These are phyloP conservation scores for Striga asiatica DNA, from an alignment of 257 asterid genomes.

Conservation along the genomic window DNA sequence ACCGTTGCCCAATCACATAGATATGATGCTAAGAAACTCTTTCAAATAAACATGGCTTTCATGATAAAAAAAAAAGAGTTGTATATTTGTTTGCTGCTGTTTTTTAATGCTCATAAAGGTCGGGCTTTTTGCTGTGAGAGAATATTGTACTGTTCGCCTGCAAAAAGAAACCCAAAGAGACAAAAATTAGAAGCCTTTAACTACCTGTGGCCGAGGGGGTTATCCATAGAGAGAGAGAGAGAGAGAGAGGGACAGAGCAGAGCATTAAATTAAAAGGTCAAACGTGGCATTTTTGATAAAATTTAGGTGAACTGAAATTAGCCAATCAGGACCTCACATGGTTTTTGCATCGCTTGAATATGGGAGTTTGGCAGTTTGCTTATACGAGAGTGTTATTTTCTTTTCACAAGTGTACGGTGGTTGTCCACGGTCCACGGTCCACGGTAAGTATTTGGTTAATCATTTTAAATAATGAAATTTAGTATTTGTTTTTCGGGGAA, in stretches of 20 bases:
- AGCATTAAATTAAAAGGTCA: conserved; percentile 25
- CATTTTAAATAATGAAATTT: too few species aligned
- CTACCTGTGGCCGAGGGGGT: conserved; percentile 25
- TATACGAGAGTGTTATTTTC: conserved; percentile 25
- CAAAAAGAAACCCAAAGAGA: conserved; percentile 25
- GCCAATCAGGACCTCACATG: conserved; percentile 39
- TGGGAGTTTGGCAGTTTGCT: conserved; percentile 35
- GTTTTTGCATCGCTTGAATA: conserved; percentile 29
- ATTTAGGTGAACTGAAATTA: conserved; percentile 24
- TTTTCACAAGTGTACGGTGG: conserved; percentile 6
- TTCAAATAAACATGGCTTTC: conserved; percentile 8
- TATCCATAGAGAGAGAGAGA: conserved; percentile 22
- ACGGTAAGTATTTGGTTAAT: conserved; percentile 31
- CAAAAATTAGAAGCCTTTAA: conserved; percentile 23
- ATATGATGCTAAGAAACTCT: not conserved
- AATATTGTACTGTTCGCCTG: conserved; percentile 39
- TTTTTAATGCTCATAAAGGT: conserved; percentile 8
- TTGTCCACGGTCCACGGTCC: too few species aligned
- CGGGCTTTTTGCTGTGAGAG: conserved; percentile 13
- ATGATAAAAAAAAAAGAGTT: not conserved
- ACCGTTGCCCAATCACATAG: conserved; percentile 24
- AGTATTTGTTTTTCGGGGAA: too few species aligned
- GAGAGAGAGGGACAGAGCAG: too few species aligned
- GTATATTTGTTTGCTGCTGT: conserved; percentile 1
- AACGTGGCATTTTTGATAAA: conserved; percentile 22